Percentiles rank a stretch among this genome's conserved stretches.
phyloP scores from a whole-genome alignment of 306 rosid species.

The Malus sylvestris region DNA sequence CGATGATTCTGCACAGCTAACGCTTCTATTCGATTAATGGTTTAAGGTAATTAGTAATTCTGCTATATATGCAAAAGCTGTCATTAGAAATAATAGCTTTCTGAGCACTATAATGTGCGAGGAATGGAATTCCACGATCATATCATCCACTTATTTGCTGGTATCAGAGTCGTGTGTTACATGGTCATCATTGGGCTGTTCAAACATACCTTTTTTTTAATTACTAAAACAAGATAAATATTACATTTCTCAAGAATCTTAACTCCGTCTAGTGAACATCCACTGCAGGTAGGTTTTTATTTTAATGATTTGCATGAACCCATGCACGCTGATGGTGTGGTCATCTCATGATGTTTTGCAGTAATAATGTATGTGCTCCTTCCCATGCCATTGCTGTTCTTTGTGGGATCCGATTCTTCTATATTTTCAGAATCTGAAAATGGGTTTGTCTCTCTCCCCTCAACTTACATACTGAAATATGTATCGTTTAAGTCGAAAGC shows the following conservation, averaged over 20 bases:
- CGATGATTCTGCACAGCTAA: neutral
- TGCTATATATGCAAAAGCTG: neutral
- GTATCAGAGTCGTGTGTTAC: neutral
- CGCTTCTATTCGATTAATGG: neutral
- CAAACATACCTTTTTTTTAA: neutral
- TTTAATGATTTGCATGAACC: neutral
- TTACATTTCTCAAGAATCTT: neutral
- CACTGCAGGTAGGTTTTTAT: neutral
- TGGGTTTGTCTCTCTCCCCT: constrained; percentile 25
- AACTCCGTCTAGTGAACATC: neutral
- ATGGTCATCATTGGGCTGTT: neutral
- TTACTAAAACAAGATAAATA: neutral
- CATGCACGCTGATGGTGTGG: neutral
- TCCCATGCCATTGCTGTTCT: constrained; percentile 80
- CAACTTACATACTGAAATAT: neutral
- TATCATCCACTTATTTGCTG: neutral
- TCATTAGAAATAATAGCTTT: neutral
- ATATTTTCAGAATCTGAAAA: constrained; percentile 51
- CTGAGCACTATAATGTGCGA: neutral
- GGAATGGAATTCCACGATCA: neutral
- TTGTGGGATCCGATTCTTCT: constrained; percentile 58
- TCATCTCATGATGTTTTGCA: constrained; percentile 38
- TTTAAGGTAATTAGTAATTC: neutral
- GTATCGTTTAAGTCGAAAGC: neutral
- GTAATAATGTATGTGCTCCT: constrained; percentile 74